These are phyloP conservation scores for Evernia prunastri DNA, from an alignment of 495 filamentous ascomycete species.

Conservation along the genomic window DNA sequence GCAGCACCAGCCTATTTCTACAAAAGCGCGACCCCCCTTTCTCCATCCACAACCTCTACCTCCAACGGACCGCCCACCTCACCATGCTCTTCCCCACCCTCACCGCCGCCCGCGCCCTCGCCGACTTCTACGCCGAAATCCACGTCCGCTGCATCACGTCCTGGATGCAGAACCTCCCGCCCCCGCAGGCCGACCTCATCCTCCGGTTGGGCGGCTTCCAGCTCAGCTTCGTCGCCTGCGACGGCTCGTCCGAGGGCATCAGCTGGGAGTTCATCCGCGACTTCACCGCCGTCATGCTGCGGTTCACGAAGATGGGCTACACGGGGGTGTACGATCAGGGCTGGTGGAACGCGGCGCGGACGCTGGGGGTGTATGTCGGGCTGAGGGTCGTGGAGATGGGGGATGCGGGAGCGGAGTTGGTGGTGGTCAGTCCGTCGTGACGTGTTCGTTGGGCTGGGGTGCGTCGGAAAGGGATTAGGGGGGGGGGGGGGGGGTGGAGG, in stretches of 20 bases:
- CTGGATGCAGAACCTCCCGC: not conserved
- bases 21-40: not conserved
- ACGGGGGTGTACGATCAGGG: conserved; percentile 1
- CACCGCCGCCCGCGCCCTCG: not conserved
- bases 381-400: not conserved
- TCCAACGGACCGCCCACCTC: not conserved
- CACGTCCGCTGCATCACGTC: not conserved
- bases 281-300: not conserved
- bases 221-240: not conserved
- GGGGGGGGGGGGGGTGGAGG: too few relatives aligned
- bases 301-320: not conserved
- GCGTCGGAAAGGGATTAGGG: not conserved
- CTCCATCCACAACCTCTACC: not conserved
- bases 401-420: not conserved
- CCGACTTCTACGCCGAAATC: conserved; percentile 1
- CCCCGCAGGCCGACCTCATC: not conserved
- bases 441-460: too few relatives aligned
- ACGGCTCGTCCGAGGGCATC: not conserved
- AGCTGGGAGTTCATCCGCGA: not conserved
- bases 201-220: not conserved
- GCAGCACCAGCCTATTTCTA: not conserved
- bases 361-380: not conserved
- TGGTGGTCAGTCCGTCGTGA: not conserved
- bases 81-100: not conserved
- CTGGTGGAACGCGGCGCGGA: not conserved